Percentiles rank a stretch among this genome's conserved stretches.
Evolutionary conservation across 2,329 filamentous ascomycete genomes (phyloP).

Genomic region (Penicillium sclerotiorum): DNA sequence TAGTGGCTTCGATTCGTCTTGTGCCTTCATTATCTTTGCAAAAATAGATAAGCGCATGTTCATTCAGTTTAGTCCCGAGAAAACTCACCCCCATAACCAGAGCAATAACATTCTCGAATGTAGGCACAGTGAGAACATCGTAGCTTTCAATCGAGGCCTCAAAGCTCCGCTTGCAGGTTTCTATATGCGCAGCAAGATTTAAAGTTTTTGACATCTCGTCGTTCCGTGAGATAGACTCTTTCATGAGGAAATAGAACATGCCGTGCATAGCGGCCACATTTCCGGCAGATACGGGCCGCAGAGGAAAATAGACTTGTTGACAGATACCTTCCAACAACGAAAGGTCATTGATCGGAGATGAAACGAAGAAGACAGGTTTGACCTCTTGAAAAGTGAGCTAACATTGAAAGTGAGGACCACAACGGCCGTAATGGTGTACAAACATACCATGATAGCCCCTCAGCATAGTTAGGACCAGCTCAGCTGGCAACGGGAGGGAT

Average conservation of each 20-base stretch:
- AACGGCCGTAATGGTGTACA: background rate
- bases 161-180: conserved; percentile 17
- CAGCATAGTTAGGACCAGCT: conserved; percentile 7
- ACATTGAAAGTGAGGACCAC: background rate
- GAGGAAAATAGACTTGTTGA: conserved; percentile 25
- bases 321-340: conserved; percentile 22
- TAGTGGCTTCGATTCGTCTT: conserved; percentile 20
- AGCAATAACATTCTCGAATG: conserved; percentile 26
- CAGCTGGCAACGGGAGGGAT: conserved; percentile 4
- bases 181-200: conserved; percentile 14
- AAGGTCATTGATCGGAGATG: conserved; percentile 20
- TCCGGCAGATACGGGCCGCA: conserved; percentile 12
- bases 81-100: conserved; percentile 27
- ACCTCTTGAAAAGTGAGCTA: conserved; percentile 6
- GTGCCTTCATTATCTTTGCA: conserved; percentile 18
- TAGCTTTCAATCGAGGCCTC: conserved; percentile 23
- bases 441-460: conserved; percentile 8
- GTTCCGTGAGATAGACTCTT: conserved; percentile 19
- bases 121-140: conserved; percentile 27
- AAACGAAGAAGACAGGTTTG: conserved; percentile 20
- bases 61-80: background rate
- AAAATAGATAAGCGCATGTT: background rate
- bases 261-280: conserved; percentile 22
- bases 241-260: conserved; percentile 20
- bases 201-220: conserved; percentile 13